Percentiles rank a stretch among this genome's conserved stretches.
These are phyloP conservation scores for Penicillium coprophilum DNA, from an alignment of 495 filamentous ascomycete genomes.

Conservation along the genomic window DNA sequence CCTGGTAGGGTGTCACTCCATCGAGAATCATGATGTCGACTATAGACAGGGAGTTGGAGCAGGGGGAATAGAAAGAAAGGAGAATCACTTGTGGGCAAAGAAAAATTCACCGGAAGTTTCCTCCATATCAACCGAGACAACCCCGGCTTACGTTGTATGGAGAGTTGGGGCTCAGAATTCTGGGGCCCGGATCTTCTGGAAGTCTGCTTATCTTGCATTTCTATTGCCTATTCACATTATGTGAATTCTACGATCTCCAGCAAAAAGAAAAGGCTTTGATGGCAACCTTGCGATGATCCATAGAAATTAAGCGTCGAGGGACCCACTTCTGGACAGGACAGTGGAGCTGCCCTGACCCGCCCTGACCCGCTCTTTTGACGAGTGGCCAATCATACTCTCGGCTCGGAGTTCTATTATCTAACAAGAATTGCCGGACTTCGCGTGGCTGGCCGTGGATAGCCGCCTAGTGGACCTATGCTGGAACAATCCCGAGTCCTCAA, in stretches of 20 bases:
- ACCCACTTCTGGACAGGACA: conserved; percentile 13
- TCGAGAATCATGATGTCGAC: conserved; percentile 22
- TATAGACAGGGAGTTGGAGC: not conserved
- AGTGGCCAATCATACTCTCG: conserved; percentile 13
- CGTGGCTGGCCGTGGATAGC: conserved; percentile 20
- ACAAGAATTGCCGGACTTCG: conserved; percentile 19
- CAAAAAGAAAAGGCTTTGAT: conserved; percentile 2
- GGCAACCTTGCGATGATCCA: conserved; percentile 9
- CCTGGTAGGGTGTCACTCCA: conserved; percentile 16
- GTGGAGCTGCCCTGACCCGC: not conserved
- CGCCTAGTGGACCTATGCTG: conserved; percentile 7
- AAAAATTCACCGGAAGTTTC: conserved; percentile 18
- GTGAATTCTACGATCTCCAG: not conserved
- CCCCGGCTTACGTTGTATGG: conserved; percentile 15
- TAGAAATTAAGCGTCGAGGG: conserved; percentile 23
- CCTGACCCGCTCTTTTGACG: not conserved
- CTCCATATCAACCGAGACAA: conserved; percentile 25
- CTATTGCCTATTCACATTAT: conserved; percentile 18
- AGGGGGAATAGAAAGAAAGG: not conserved
- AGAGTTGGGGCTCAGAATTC: conserved; percentile 20
- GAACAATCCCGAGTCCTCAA: conserved; percentile 7
- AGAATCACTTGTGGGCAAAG: conserved; percentile 19
- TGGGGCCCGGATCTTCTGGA: conserved; percentile 22
- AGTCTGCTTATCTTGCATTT: conserved; percentile 20
- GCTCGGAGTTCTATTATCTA: conserved; percentile 24